These are phyloP conservation scores for Trametes elegans DNA, from an alignment of 768 basidiomycete species.

Conservation along the genomic window DNA sequence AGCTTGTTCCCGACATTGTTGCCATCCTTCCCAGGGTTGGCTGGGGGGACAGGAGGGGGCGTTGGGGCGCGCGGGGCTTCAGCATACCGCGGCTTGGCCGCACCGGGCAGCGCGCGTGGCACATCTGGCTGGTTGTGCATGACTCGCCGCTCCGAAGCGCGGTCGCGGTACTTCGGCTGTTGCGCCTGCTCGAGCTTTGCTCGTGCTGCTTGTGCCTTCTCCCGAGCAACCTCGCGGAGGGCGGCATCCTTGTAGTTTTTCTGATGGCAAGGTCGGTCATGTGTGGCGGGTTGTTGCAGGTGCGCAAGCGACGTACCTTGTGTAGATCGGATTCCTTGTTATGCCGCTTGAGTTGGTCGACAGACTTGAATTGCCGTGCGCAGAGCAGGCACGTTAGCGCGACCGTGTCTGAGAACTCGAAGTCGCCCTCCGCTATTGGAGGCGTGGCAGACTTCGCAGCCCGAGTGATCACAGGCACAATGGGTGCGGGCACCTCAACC, in stretches of 20 bases:
- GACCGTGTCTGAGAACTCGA: conserved; percentile 78
- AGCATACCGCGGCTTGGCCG: conserved; percentile 44
- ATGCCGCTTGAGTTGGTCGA: conserved; percentile 85
- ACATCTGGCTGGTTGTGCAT: conserved; percentile 88
- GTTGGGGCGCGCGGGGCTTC: conserved; percentile 64
- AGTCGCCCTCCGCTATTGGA: conserved; percentile 54
- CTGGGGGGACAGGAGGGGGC: conserved; percentile 56
- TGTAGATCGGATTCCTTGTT: conserved; percentile 93
- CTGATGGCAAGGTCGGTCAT: conserved; percentile 48
- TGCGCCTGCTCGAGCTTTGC: conserved; percentile 33
- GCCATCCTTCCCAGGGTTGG: conserved; percentile 77
- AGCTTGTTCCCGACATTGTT: conserved; percentile 90
- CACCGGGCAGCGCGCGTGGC: conserved; percentile 32
- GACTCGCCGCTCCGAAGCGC: conserved; percentile 87
- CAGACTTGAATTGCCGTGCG: conserved; percentile 85
- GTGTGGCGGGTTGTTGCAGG: not conserved
- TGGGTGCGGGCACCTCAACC: conserved; percentile 17
- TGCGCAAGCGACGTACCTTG: conserved; percentile 61
- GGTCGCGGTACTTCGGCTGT: conserved; percentile 89
- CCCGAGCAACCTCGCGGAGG: conserved; percentile 69
- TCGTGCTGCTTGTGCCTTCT: conserved; percentile 52
- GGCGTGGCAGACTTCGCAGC: conserved; percentile 33
- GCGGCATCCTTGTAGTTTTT: conserved; percentile 79
- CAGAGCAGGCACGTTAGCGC: conserved; percentile 87
- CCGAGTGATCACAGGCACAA: conserved; percentile 16